These are phyloP conservation scores for Calonectria pteridis DNA, from an alignment of 2,329 filamentous ascomycete genomes.

Conservation along the genomic window DNA sequence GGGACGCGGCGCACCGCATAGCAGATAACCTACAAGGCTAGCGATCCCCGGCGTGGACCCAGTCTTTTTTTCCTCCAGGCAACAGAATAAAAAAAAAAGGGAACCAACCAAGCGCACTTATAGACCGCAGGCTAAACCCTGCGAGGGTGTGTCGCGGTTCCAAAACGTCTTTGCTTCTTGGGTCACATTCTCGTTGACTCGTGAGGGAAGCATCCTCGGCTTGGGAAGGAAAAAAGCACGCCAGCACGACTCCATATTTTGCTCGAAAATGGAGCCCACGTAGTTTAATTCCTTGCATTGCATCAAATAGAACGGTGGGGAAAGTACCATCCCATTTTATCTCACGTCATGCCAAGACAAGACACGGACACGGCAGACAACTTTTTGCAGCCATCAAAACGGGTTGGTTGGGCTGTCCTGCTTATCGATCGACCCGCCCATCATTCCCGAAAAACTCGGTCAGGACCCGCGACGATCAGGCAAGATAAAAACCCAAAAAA, in stretches of 20 bases:
- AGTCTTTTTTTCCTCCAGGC: conserved; percentile 26
- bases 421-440: not conserved
- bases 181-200: not conserved
- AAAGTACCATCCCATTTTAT: not conserved
- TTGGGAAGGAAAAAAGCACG: too few species aligned
- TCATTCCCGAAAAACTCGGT: not conserved
- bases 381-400: not conserved
- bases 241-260: not conserved
- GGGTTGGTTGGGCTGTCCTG: not conserved
- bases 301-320: conserved; percentile 14
- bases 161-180: not conserved
- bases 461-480: not conserved
- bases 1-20: not conserved
- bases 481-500: too few species aligned
- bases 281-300: conserved; percentile 17
- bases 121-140: not conserved
- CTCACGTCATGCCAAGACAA: conserved; percentile 4
- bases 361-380: not conserved
- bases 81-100: conserved; percentile 30
- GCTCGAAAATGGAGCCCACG: not conserved
- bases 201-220: not conserved
- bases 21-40: conserved; percentile 8
- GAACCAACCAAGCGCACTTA: not conserved
- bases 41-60: conserved; percentile 4
- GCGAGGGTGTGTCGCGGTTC: not conserved